Evolutionary conservation across 2,329 filamentous ascomycete genomes (phyloP), one percentile per base, ranked within the genome.

Genomic region (Gyromitra esculenta): DNA sequence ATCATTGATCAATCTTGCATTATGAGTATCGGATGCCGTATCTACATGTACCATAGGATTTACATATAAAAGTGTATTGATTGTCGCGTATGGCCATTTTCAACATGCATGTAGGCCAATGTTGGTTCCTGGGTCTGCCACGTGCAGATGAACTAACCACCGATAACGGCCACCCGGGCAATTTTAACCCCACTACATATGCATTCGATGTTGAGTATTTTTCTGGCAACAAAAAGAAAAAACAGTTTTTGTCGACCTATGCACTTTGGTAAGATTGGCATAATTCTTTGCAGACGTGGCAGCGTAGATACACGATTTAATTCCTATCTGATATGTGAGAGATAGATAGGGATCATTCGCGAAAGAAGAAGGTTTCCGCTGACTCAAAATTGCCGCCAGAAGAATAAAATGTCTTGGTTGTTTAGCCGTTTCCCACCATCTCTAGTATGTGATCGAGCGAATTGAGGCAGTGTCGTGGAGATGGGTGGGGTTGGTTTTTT

Each of bases 71-170:
- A 66, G 25, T 39, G 63, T 21, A 66, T 50, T 45, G 45, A 45
- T 56, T 67, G 50, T 57, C 50, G 50, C 48, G 63, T 41, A 43
- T 41, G 15, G 13, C 21, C 37, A 60, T 41, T 43, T 60, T n/a
- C 35, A 35, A 43, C 57, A 41, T 37, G 8, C 41, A 21, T 31
- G 25, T 31, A 31, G 25, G 25, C 31, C 15, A 15, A 52, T 52
- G 50, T 15, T 56, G 37, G 56, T 69, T 70, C 65, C 18, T 59
- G 65, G 65, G 57, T 52, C 59, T 31, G 18, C 57, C 72, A 75
- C 65, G 65, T 75, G 72, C 65, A 21, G 35, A 8, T n/a, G 41
- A 50, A 39, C 37, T 45, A 57, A 48, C 7, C 31, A 71, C 31
- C 7, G 35, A 45, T 25, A 39, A 43, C 31, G 31, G 11, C 52